Evolutionary conservation across 2,329 filamentous ascomycete species (phyloP).

Genomic region (Trichoderma polysporum): DNA sequence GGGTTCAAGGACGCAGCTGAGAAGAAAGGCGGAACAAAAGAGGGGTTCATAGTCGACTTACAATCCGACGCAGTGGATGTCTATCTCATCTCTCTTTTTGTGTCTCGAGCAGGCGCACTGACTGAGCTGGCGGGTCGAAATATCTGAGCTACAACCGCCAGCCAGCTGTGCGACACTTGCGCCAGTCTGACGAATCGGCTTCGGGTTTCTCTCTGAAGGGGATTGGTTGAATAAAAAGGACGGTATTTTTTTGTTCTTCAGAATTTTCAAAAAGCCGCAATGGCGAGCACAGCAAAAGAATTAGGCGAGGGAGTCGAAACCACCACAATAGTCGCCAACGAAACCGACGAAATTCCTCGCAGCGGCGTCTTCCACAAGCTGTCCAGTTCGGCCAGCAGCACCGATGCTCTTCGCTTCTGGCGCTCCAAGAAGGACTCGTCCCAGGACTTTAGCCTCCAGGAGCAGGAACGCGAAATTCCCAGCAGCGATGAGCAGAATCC

Average conservation of each 20-base stretch:
- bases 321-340: not conserved
- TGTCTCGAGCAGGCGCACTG: not conserved
- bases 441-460: slow-evolving; percentile 30
- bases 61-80: not conserved
- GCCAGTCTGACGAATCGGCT: not conserved
- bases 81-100: not conserved
- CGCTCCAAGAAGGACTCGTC: slow-evolving; percentile 33
- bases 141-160: not conserved
- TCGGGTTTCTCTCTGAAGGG: not conserved
- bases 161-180: slow-evolving; percentile 9
- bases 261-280: not conserved
- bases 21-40: not conserved
- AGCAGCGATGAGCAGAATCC: slow-evolving; percentile 21
- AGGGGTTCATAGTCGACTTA: not conserved
- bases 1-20: not conserved
- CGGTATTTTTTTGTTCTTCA: not conserved
- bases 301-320: not conserved
- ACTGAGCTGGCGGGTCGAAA: not conserved
- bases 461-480: slow-evolving; percentile 26
- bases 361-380: slow-evolving; percentile 16
- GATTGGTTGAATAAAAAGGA: not conserved
- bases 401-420: slow-evolving; percentile 31
- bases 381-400: slow-evolving; percentile 26
- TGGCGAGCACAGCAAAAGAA: slow-evolving; percentile 3
- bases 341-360: not conserved